Percentiles rank a stretch among this genome's conserved stretches.
Evolutionary conservation across 192 early-diverging fungal genomes (phyloP).

Genomic region (Backusella parvicylindrica): DNA sequence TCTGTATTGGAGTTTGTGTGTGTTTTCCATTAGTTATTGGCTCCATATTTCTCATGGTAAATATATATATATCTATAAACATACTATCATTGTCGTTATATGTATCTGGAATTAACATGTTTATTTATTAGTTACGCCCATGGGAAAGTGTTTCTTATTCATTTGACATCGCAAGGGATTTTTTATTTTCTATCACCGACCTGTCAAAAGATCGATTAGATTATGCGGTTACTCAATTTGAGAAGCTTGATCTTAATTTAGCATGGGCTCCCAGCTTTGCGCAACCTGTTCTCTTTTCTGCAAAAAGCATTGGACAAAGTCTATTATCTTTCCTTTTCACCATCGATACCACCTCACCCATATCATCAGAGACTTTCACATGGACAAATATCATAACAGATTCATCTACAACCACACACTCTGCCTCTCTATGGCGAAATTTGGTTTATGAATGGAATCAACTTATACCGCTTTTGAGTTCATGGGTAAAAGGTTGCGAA

Average conservation of each 20-base stretch:
- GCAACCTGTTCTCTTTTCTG: neutral
- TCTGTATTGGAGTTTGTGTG: constrained; percentile 60
- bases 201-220: neutral
- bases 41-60: constrained; percentile 39
- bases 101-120: no score
- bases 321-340: neutral
- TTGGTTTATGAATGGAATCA: neutral
- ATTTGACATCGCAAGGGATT: neutral
- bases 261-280: neutral
- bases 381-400: neutral
- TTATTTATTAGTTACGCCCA: neutral
- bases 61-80: neutral
- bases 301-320: neutral
- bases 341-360: neutral
- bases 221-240: neutral
- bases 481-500: neutral
- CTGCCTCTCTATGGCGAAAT: neutral
- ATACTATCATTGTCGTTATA: no score
- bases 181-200: neutral
- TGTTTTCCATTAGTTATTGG: constrained; percentile 73
- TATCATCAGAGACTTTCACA: neutral
- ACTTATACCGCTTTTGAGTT: neutral
- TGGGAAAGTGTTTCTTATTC: neutral
- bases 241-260: neutral
- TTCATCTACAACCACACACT: neutral